A percentile compares a stretch with the other conserved stretches of the same genome.
Conservation (phyloP, 176 grass and related monocot genomes). For the sorghum (Sorghum bicolor) region Sorghum_bicolor_NCBIv3 NC_012870.2:3357001-3357500, state of each 20-base stretch:
- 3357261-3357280: background rate
- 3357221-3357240: background rate
- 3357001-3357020: no score
- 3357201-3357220: background rate
- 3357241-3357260: background rate
- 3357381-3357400: background rate
- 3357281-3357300: background rate
- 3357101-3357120: background rate
- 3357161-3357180: background rate
- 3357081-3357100: background rate
- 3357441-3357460: background rate
- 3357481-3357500: background rate
- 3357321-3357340: background rate
- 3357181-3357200: background rate
- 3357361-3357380: background rate
- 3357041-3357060: background rate
- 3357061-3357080: background rate
- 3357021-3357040: background rate
- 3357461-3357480: background rate
- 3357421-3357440: background rate
- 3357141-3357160: background rate
- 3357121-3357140: background rate
- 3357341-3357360: background rate
- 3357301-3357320: background rate
- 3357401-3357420: background rate